Evolutionary conservation across 306 rosid genomes (phyloP), one percentile per base, ranked within the genome.

Genomic region (Delonix regia): DNA sequence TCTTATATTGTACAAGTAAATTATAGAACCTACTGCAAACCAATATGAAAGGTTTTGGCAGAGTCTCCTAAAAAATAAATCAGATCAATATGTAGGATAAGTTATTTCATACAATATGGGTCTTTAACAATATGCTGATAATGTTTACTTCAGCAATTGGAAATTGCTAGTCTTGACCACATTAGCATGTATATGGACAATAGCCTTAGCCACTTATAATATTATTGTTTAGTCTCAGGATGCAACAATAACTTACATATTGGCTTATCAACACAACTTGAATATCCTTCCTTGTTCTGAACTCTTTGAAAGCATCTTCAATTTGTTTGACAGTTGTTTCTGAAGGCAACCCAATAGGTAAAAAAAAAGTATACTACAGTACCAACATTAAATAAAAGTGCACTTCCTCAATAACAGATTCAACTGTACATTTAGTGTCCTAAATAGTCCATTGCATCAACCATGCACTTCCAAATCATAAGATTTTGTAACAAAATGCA

Each of bases 261-360:
- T 95, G 98, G 85, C 99, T 93, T 71, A 95, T 95, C 83, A 93
- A 77, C 82, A 95, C 93, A 71, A 93, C 82, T 6, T 98, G 97
- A 42, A 93, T 79, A 68, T 95, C 94, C 61, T 95, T 98, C 85
- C 87, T 86, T 55, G 93, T 6, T 16, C 96, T 89, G 81, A 95
- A 95, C 76, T 95, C 99, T 79, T 91, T 95, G 88, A 93, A 95
- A 65, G 97, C 94, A 75, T 95, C 99, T 89, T 95, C 99, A 60
- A 93, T 93, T 85, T 86, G 89, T 84, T 95, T 95, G 39, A 95
- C 90, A 13, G 98, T 91, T 41, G 98, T 95, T 85, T 95, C 97
- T 95, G 69, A 66, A 68, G 74, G 13, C 48, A 70, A 76, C 9
- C 69, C 22, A 72, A 42, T 60, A 56, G 66, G 67, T 28, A 49